These are phyloP conservation scores for Wickerhamomyces bisporus DNA, from an alignment of 805 yeast genomes.

Conservation along the genomic window DNA sequence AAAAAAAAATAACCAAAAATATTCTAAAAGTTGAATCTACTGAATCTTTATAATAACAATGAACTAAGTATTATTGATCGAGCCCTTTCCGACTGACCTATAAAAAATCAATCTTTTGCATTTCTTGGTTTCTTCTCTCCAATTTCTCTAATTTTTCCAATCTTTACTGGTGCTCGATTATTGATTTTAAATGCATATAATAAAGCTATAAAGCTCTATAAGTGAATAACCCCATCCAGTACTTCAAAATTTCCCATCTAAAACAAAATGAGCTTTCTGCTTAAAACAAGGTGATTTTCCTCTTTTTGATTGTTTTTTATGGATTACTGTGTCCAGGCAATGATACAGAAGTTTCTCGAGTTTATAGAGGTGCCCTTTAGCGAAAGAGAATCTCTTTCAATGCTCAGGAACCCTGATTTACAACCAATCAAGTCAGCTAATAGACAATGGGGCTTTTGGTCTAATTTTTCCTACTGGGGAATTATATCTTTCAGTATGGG, in stretches of 20 bases:
- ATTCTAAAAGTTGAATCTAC: too few relatives aligned
- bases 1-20: too few relatives aligned
- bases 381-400: constrained; percentile 25
- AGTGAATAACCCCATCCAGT: neutral
- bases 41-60: too few relatives aligned
- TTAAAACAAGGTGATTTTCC: neutral
- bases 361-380: constrained; percentile 27
- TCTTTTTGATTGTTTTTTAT: neutral
- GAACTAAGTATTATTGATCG: too few relatives aligned
- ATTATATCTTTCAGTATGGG: constrained; percentile 39
- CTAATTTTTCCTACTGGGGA: constrained; percentile 41
- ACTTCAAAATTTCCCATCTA: neutral
- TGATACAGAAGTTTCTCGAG: constrained; percentile 6
- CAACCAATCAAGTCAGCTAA: constrained; percentile 15
- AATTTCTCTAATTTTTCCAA: too few relatives aligned
- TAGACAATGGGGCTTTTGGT: constrained; percentile 36
- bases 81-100: too few relatives aligned
- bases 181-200: too few relatives aligned
- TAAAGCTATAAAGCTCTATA: neutral
- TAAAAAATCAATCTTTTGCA: too few relatives aligned
- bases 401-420: constrained; percentile 29
- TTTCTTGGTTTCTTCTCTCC: too few relatives aligned
- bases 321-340: neutral
- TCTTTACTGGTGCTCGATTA: too few relatives aligned
- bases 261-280: too few relatives aligned